Percentiles rank a stretch among this genome's conserved stretches.
These are phyloP conservation scores for Bryopsis sp. DNA, from an alignment of 139 green algal genomes.

Conservation along the genomic window DNA sequence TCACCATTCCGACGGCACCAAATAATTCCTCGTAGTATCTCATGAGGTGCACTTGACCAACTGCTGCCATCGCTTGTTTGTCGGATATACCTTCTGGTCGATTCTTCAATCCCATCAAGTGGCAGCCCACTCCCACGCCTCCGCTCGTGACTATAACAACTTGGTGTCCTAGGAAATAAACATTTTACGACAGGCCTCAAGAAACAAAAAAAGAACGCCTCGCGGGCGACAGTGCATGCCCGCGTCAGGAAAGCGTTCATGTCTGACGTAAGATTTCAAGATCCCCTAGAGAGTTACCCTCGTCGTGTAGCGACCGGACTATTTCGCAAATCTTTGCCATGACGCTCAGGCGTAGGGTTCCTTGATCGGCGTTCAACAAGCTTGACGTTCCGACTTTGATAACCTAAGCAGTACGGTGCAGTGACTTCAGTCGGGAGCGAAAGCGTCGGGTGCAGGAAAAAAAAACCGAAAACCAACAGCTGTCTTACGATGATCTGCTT, in stretches of 20 bases:
- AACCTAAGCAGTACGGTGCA: constrained; percentile 71
- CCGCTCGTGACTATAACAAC: constrained; percentile 84
- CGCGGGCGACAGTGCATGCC: neutral
- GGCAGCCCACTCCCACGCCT: constrained; percentile 79
- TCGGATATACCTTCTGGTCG: constrained; percentile 56
- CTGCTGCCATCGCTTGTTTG: constrained; percentile 77
- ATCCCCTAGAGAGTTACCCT: too few species aligned
- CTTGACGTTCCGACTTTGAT: constrained; percentile 85
- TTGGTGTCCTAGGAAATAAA: constrained; percentile 56
- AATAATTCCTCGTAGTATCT: constrained; percentile 89
- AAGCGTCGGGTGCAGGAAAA: too few species aligned
- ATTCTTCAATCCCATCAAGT: constrained; percentile 53
- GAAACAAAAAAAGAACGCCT: neutral
- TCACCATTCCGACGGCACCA: constrained; percentile 60
- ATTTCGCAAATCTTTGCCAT: constrained; percentile 67
- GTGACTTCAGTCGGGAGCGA: too few species aligned
- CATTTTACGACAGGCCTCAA: neutral
- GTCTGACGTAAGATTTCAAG: too few species aligned
- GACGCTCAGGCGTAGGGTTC: constrained; percentile 65
- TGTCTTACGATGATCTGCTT: too few species aligned
- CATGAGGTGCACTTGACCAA: constrained; percentile 87
- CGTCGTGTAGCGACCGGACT: constrained; percentile 37
- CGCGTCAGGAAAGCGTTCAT: too few species aligned
- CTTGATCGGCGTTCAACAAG: constrained; percentile 56
- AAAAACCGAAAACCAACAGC: too few species aligned